Base-by-base conservation (phyloP, 1,284 basidiomycete species). In the Sporisorium reilianum region DNA sequence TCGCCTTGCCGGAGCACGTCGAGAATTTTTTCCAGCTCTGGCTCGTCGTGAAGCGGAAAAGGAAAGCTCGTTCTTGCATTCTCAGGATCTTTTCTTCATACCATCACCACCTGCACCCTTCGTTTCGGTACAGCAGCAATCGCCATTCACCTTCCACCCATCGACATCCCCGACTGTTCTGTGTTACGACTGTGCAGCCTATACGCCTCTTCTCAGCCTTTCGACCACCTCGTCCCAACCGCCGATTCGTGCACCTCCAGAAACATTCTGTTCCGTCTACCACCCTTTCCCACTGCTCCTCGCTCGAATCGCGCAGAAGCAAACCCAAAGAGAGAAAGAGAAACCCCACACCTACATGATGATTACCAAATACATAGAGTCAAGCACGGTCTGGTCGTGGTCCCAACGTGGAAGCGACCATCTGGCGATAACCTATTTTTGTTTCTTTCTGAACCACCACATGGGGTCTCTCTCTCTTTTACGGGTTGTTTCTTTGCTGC, bases 351-450 rank as follows among this genome's bases (percentile, higher is more conserved):
- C 22, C 3, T 30, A 45, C 30, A 73, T 73, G 70, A 73, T 73
- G 70, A 73, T 53, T 68, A 68, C 55, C 64, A 67, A 68, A 74
- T 74, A 74, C 58, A 68, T 74, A 74, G 71, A 74, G 71, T 74
- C 71, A 74, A 74, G 71, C 71, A 74, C 71, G 71, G 71, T 58
- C 59, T 46, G 57, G 61, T 68, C 71, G 65, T 74, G 62, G 57
- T 74, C 65, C 70, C 70, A 67, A 72, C 64, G 70, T 73, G 70
- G 70, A 73, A 68, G 70, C 65, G 71, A 64, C 41, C 61, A 68
- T 57, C 55, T 74, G 64, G 71, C 70, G 70, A 73, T 73, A 73
- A 60, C 61, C 51, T 60, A 51, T 60, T 59, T 70, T 70, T 64
- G 56, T 60, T 70, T 61, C 55, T 53, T 34, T 60, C 66, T 69